Base-by-base conservation (phyloP, 495 filamentous ascomycete species). In the Penicillium maclennaniae region DNA sequence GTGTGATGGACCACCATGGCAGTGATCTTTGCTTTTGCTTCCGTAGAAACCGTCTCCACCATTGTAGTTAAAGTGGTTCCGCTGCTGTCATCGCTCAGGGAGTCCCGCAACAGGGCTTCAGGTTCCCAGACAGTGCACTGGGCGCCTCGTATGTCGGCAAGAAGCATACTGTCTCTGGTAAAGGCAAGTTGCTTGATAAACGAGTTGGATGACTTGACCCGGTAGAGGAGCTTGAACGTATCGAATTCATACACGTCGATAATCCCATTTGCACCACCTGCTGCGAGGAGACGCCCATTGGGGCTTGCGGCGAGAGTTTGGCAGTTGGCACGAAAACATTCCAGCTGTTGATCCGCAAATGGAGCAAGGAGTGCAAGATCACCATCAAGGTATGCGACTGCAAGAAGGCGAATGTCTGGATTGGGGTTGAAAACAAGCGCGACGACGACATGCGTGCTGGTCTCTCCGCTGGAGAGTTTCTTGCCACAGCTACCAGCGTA, bases 231-330 rank as follows among this genome's bases (percentile, higher is more conserved):
- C 36, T 28, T 55, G 14, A 74, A 51, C 5, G 68, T 68, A 10
- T 69, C 68, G 31, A 74, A 74, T 19, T 74, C 66, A 57, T 58
- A 72, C 3, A 74, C 45, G 19, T 61, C 45, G 17, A 74, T 60
- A 9, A 49, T 66, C 8, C 71, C 71, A 36, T 16, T 17, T 2
- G 45, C 58, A n/a, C 51, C 55, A 0, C 45, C 69, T 15, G 42
- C 53, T 5, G 59, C 68, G 19, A 74, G 58, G 7, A 64, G 50
- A 17, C 52, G 55, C 14, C 70, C 70, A 51, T 72, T 56, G 15
- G 66, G 56, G 36, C 60, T 65, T n/a, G 55, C 26, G 5, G 62
- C 56, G 45, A 69, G 60, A 1, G 48, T 54, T 21, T 62, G 55
- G 16, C 51, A 50, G 36, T 45, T 47, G 17, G 40, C 40, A 20